These are phyloP conservation scores for Haberlea rhodopensis DNA, from an alignment of 257 asterid species.

Conservation along the genomic window DNA sequence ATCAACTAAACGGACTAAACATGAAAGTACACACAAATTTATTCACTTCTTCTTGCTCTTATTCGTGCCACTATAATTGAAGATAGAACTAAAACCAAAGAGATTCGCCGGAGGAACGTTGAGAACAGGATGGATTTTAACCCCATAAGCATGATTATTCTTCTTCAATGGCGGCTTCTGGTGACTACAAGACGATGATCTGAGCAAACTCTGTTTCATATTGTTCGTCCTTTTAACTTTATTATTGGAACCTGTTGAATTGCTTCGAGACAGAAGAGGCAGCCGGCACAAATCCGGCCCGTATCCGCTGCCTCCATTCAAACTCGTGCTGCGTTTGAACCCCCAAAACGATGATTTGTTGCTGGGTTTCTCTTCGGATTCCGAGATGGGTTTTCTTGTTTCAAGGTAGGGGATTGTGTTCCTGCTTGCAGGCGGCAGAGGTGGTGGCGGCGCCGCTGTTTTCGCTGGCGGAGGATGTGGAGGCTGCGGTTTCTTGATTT, in stretches of 20 bases:
- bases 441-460: slow-evolving; percentile 16
- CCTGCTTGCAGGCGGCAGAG: slow-evolving; percentile 18
- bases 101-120: slow-evolving; percentile 68
- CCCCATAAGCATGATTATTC: slow-evolving; percentile 45
- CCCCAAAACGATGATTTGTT: slow-evolving; percentile 51
- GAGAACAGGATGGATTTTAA: slow-evolving; percentile 55
- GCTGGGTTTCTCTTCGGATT: slow-evolving; percentile 38
- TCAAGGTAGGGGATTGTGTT: neutral
- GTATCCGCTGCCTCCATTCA: slow-evolving; percentile 62
- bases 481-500: slow-evolving; percentile 50
- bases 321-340: slow-evolving; percentile 64
- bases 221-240: slow-evolving; percentile 49
- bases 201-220: slow-evolving; percentile 36
- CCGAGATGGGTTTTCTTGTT: slow-evolving; percentile 17
- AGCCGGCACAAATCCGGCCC: slow-evolving; percentile 66
- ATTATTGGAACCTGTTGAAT: slow-evolving; percentile 64
- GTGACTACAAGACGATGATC: slow-evolving; percentile 27
- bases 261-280: slow-evolving; percentile 64
- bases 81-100: slow-evolving; percentile 66
- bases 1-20: too few species aligned
- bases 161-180: slow-evolving; percentile 79
- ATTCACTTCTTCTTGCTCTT: slow-evolving; percentile 54
- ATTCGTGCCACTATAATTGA: slow-evolving; percentile 51
- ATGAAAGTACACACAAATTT: too few species aligned
- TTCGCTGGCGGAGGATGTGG: slow-evolving; percentile 16